phyloP scores from a whole-genome alignment of 495 filamentous ascomycete genomes.

The Niebla homalea region DNA sequence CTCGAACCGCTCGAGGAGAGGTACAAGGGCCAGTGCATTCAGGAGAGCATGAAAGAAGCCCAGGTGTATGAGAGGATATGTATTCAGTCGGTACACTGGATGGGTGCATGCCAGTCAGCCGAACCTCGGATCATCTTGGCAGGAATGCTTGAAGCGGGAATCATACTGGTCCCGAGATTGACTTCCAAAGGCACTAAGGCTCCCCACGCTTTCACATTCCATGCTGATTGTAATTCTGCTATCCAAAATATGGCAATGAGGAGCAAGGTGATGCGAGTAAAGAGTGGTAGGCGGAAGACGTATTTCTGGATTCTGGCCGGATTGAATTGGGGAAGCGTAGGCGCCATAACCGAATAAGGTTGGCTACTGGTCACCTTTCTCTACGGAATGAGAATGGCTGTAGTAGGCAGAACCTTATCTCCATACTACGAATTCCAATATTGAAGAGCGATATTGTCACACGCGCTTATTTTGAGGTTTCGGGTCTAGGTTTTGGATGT shows the following conservation, averaged over 20 bases:
- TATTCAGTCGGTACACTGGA: conserved; percentile 84
- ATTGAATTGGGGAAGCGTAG: conserved; percentile 28
- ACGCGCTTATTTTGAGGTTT: too few relatives aligned
- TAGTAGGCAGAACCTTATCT: too few relatives aligned
- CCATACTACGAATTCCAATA: too few relatives aligned
- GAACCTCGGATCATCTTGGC: background rate
- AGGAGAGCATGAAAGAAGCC: conserved; percentile 67
- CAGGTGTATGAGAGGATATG: conserved; percentile 77
- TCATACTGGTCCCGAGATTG: conserved; percentile 60
- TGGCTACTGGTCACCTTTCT: too few relatives aligned
- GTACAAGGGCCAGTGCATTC: conserved; percentile 66
- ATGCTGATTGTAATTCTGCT: conserved; percentile 48
- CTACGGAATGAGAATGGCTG: too few relatives aligned
- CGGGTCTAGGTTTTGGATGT: too few relatives aligned
- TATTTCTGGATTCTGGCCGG: conserved; percentile 49
- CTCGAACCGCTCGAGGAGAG: conserved; percentile 85
- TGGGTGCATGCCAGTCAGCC: background rate
- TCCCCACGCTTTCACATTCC: conserved; percentile 60
- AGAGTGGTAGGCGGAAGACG: conserved; percentile 70
- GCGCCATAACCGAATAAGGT: conserved; percentile 6
- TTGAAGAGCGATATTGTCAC: too few relatives aligned
- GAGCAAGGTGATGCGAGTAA: conserved; percentile 64
- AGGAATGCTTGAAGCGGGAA: background rate
- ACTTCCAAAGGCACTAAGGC: conserved; percentile 66
- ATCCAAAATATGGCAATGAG: conserved; percentile 57